Percentiles rank a stretch among this genome's conserved stretches.
Evolutionary conservation across 2,329 filamentous ascomycete genomes (phyloP).

Genomic region (Exophiala spinifera): DNA sequence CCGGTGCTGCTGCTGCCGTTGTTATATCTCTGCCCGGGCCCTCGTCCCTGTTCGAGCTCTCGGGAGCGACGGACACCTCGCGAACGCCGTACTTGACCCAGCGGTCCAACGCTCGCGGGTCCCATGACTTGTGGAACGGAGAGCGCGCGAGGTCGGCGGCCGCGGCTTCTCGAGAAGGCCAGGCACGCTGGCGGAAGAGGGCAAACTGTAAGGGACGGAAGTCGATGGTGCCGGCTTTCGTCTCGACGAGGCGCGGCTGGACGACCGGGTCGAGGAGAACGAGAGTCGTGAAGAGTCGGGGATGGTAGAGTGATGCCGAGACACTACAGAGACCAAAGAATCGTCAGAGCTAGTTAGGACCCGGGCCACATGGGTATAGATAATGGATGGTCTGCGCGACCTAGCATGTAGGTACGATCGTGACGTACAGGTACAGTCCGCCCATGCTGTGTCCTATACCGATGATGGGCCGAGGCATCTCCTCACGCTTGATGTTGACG

Average conservation of each 20-base stretch:
- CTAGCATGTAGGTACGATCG: no score
- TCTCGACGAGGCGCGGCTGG: constrained; percentile 38
- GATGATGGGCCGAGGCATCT: constrained; percentile 57
- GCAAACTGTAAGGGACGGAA: constrained; percentile 67
- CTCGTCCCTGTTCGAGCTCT: no score
- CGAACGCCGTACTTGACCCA: constrained; percentile 74
- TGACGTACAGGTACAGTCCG: constrained; percentile 56
- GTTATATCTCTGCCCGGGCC: no score
- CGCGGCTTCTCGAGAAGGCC: constrained; percentile 73
- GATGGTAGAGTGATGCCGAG: constrained; percentile 64
- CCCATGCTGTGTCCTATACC: constrained; percentile 81
- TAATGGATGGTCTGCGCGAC: no score
- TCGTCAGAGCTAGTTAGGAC: no score
- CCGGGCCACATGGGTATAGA: no score
- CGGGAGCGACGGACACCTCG: constrained; percentile 62
- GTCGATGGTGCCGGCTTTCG: constrained; percentile 22
- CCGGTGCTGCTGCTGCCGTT: constrained; percentile 31
- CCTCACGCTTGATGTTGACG: constrained; percentile 30
- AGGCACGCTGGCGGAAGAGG: constrained; percentile 69
- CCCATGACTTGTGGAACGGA: constrained; percentile 79
- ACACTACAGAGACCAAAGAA: no score
- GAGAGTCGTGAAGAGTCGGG: constrained; percentile 68
- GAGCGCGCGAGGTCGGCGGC: constrained; percentile 62
- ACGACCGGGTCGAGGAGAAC: constrained; percentile 65
- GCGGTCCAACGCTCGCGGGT: constrained; percentile 69